Evolutionary conservation across 164 flowering plant genomes (phyloP), one percentile per base, ranked within the genome.

Genomic region (Vitis rotundifolia): DNA sequence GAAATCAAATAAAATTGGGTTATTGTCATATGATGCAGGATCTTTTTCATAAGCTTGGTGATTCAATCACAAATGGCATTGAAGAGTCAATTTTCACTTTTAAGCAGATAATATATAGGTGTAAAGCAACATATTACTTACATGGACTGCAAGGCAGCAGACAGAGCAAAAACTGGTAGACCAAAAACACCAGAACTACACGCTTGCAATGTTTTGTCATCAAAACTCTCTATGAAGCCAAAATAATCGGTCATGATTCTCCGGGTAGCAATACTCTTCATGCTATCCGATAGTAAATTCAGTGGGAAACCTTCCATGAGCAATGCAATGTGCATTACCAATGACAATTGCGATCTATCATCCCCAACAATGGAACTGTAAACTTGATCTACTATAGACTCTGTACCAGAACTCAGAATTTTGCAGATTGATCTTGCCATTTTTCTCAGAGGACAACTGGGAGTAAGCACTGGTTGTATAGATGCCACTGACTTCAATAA

Each of bases 251-350:
- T 68, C 31, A 87, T 57, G 6, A 90, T 75, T 71, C 75, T 83
- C 67, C 83, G 74, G 54, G 61, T 78, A 15, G 89, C 95, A 59
- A 60, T 63, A 28, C 37, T 78, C 82, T 77, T 83, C 70, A 84
- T 68, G 65, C 77, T 78, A 56, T 87, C 89, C 59, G 97, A 80
- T 15, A 95, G 81, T 19, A 78, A 76, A 70, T 86, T 77, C 29
- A 91, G 73, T 26, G 96, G 90, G 75, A 91, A 89, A 4, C 97
- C 99, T 77, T 95, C 99, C 84, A 82, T 68, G 51, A 95, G 87
- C 78, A 95, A 75, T 19, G 89, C 89, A 60, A 80, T 48, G 69
- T 70, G 71, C 71, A 88, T 66, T 48, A 76, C 68, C 22, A 78
- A 76, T 58, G 91, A 81, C 15, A 66, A 63, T 8, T 81, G 81